Evolutionary conservation across 768 basidiomycete species (phyloP).

Genomic region (Cystofilobasidium ferigula): DNA sequence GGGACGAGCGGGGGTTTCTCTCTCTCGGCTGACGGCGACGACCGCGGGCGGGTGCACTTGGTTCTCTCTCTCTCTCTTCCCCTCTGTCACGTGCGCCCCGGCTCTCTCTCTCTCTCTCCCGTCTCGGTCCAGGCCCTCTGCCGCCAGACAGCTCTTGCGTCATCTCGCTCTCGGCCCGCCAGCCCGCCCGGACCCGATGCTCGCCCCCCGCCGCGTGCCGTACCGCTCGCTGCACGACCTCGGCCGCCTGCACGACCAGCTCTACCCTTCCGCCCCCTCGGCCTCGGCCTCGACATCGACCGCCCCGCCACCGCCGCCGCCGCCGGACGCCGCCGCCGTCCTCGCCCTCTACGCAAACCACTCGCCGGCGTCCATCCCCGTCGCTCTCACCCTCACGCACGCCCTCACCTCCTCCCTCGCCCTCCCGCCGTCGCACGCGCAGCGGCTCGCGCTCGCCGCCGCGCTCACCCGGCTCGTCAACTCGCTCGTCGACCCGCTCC

Average conservation of each 20-base stretch:
- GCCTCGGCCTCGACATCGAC: neutral
- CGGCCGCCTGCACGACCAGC: neutral
- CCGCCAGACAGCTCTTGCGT: too few relatives aligned
- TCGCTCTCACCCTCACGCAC: constrained; percentile 34
- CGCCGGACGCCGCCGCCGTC: neutral
- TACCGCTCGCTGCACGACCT: neutral
- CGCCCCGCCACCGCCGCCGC: neutral
- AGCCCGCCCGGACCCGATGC: neutral
- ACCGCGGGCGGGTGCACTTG: too few relatives aligned
- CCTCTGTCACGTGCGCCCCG: too few relatives aligned
- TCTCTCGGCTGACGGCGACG: too few relatives aligned
- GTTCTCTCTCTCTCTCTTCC: too few relatives aligned
- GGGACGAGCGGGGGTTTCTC: too few relatives aligned
- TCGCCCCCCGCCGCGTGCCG: neutral
- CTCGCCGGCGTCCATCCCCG: constrained; percentile 31
- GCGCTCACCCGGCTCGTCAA: constrained; percentile 84
- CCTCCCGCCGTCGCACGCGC: constrained; percentile 26
- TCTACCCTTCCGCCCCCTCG: neutral
- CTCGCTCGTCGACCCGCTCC: constrained; percentile 86
- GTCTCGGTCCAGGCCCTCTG: too few relatives aligned
- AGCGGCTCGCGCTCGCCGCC: constrained; percentile 63
- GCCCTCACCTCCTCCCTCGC: constrained; percentile 33
- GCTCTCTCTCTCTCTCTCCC: too few relatives aligned
- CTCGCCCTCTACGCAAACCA: neutral
- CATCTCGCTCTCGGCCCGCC: too few relatives aligned